Evolutionary conservation across 2,329 filamentous ascomycete genomes (phyloP).

Genomic region (Pseudocercospora eumusae): DNA sequence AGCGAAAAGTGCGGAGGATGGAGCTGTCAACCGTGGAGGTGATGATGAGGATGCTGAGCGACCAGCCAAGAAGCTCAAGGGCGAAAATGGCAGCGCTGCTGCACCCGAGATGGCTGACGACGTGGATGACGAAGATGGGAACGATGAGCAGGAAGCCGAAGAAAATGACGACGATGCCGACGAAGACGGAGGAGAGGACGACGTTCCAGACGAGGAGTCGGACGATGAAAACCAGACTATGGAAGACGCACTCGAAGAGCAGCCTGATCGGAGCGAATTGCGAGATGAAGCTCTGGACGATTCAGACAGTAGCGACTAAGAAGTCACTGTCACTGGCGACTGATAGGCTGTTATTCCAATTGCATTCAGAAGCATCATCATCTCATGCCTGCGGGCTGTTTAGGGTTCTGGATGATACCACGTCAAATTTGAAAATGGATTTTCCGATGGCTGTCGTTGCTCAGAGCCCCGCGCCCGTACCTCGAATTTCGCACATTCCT

Average conservation of each 20-base stretch:
- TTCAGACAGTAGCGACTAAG: constrained; percentile 38
- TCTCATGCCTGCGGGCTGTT: no score
- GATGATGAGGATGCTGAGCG: constrained; percentile 48
- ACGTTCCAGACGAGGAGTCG: constrained; percentile 59
- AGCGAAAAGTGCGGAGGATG: constrained; percentile 17
- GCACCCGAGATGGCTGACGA: constrained; percentile 50
- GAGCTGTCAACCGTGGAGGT: constrained; percentile 33
- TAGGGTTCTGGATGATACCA: background rate
- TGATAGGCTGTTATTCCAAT: no score
- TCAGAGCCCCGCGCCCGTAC: background rate
- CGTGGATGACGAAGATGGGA: constrained; percentile 53
- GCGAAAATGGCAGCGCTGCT: constrained; percentile 42
- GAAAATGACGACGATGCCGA: constrained; percentile 52
- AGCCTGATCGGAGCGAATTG: constrained; percentile 58
- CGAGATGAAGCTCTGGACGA: constrained; percentile 41
- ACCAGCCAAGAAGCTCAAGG: constrained; percentile 54
- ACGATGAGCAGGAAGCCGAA: constrained; percentile 58
- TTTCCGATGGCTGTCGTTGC: background rate
- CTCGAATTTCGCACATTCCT: background rate
- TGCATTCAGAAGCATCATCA: no score
- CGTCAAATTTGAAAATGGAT: background rate
- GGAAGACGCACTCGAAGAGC: constrained; percentile 34
- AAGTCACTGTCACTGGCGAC: no score
- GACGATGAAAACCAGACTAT: constrained; percentile 37
- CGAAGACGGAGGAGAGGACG: constrained; percentile 41